Conservation (phyloP, 2,329 filamentous ascomycete genomes). For the Diaporthe sp. region DNA sequence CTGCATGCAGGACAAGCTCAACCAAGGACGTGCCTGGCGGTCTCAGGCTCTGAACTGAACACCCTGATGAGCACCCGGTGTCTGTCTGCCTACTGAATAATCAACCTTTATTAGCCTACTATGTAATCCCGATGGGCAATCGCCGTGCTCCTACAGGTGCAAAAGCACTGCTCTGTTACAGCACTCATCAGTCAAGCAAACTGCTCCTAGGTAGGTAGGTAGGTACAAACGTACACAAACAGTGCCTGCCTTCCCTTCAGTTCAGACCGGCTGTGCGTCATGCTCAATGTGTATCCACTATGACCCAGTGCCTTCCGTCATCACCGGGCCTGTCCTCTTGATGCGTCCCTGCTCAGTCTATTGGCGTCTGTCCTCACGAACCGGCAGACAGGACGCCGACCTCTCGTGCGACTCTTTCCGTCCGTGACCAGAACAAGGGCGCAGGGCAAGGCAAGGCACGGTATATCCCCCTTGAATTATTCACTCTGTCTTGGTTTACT, state of each 20-base stretch:
- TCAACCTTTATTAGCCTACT: too few species aligned
- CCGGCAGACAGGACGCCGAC: neutral
- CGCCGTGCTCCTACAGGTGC: neutral
- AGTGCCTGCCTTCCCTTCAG: neutral
- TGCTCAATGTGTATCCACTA: neutral
- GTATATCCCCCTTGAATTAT: too few species aligned
- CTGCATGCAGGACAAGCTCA: conserved; percentile 2
- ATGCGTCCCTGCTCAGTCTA: neutral
- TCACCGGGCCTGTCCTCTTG: neutral
- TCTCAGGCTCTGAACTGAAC: neutral
- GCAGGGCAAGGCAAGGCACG: too few species aligned
- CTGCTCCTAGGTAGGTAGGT: neutral
- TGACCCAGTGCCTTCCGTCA: conserved; percentile 4
- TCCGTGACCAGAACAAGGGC: too few species aligned
- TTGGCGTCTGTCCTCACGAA: neutral
- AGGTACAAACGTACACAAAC: neutral
- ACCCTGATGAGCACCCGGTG: neutral
- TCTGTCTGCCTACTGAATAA: too few species aligned
- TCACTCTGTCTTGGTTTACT: neutral
- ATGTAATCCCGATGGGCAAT: neutral
- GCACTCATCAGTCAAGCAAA: neutral
- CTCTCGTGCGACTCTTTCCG: neutral
- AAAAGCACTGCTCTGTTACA: neutral
- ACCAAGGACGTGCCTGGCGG: conserved; percentile 1
- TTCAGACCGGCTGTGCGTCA: conserved; percentile 6